phyloP scores from a whole-genome alignment of 768 basidiomycete genomes.

The Lactarius hengduanensis region DNA sequence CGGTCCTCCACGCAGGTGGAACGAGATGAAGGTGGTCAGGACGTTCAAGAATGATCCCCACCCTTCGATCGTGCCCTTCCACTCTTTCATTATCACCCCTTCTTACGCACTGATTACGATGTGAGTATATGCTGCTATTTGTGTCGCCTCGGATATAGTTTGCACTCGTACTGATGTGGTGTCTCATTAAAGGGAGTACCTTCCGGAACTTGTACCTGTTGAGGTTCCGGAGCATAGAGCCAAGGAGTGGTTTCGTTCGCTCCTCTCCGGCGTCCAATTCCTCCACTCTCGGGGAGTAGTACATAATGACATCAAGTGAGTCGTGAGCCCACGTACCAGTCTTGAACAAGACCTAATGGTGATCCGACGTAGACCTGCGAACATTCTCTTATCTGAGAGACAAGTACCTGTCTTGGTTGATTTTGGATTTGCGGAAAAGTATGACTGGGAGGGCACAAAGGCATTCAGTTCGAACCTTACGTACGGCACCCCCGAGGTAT shows the following conservation, averaged over 20 bases:
- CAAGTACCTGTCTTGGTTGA: constrained; percentile 89
- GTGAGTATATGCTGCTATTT: constrained; percentile 46
- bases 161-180: not conserved
- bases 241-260: constrained; percentile 75
- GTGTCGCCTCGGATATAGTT: constrained; percentile 1
- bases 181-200: constrained; percentile 67
- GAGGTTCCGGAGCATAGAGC: constrained; percentile 80
- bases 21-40: constrained; percentile 95
- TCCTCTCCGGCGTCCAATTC: constrained; percentile 81
- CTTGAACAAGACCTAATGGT: constrained; percentile 6
- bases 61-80: constrained; percentile 89
- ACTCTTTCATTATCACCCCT: constrained; percentile 91
- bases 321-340: constrained; percentile 23
- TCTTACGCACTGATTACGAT: constrained; percentile 91
- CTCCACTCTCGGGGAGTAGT: constrained; percentile 82
- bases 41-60: constrained; percentile 82
- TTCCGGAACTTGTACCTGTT: constrained; percentile 84
- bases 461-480: constrained; percentile 82
- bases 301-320: constrained; percentile 93
- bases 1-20: constrained; percentile 61
- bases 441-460: constrained; percentile 58
- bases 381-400: constrained; percentile 79
- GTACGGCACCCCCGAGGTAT: constrained; percentile 89
- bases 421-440: constrained; percentile 94
- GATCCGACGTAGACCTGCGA: constrained; percentile 65